Evolutionary conservation across 257 asterid species (phyloP), one percentile per base, ranked within the genome.

Genomic region (Ocimum tenuiflorum): DNA sequence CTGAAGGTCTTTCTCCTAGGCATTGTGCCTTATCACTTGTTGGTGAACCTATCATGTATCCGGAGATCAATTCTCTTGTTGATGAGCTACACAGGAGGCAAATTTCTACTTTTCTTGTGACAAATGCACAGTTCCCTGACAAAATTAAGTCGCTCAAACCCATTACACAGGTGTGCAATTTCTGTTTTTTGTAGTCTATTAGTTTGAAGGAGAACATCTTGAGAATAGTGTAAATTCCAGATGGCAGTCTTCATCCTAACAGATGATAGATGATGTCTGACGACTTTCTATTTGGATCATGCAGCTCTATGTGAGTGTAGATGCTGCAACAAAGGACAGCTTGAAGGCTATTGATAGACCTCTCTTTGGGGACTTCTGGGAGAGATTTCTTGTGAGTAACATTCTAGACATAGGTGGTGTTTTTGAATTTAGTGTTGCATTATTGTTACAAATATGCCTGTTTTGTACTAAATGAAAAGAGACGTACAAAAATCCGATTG

Each of bases 1-100:
- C 86, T 3, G 99, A 94, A 81, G 99, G 99, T 66, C 95, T 94
- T 74, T 79, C 88, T 51, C 99, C 99, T 38, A 82, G 96, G 75
- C 99, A 94, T 67, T 90, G 99, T 75, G 99, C 99, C 59, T 77
- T 90, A 82, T 94, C 99, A 45, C 96, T 94, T 76, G 96, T 94
- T 60, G 97, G 99, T 62, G 99, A 94, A 73, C 97, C 99, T 63
- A 94, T 94, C 73, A 94, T 94, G 99, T 90, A 94, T 71, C 99
- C 97, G 3, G 99, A 90, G 82, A 94, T 94, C 54, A 94, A 94
- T 60, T 20, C 91, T 60, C 95, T 94, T 19, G 68, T 94, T 36
- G 95, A 88, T 48, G 99, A 94, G 84, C 84, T 94, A 69, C 99
- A 90, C 56, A 70, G 74, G 66, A 86, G 97, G 77, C 76, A 88